phyloP scores from a whole-genome alignment of 2,329 filamentous ascomycete genomes.

The Lasiodiplodia citricola region DNA sequence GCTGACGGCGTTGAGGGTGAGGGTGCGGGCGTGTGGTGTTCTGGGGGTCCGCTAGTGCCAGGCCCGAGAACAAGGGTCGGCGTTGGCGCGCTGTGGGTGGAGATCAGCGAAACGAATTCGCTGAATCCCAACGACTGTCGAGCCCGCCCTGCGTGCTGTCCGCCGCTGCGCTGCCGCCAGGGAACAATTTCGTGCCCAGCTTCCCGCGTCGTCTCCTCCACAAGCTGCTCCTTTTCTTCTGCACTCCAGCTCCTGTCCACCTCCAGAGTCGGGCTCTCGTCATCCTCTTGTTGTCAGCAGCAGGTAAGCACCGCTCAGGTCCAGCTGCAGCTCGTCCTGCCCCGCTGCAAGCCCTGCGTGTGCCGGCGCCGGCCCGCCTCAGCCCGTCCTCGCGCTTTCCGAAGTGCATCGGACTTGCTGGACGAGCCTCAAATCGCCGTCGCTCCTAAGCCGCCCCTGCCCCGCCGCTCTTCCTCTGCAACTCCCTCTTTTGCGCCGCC shows the following conservation, averaged over 20 bases:
- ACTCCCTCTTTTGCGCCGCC: conserved; percentile 13
- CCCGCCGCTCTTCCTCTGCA: conserved; percentile 5
- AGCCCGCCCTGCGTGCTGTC: conserved; percentile 2
- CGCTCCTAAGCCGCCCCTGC: conserved; percentile 1
- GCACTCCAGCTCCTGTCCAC: neutral
- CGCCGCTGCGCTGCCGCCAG: conserved; percentile 6
- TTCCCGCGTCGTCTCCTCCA: neutral
- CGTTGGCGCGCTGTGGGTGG: neutral
- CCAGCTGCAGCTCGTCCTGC: conserved; percentile 1
- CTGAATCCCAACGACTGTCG: neutral
- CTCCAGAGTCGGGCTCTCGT: conserved; percentile 1
- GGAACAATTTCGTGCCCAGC: conserved; percentile 14
- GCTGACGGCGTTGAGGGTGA: neutral
- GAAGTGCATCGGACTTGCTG: conserved; percentile 16
- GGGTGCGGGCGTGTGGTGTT: neutral
- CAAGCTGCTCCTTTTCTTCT: neutral
- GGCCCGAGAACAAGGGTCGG: conserved; percentile 1
- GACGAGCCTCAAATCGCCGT: conserved; percentile 11
- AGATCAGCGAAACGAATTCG: neutral
- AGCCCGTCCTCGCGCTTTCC: neutral
- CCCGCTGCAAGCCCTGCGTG: neutral
- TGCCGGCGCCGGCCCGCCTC: conserved; percentile 13
- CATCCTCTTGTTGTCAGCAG: conserved; percentile 12
- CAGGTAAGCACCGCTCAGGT: conserved; percentile 7
- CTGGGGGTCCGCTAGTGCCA: neutral